Percentiles rank a stretch among this genome's conserved stretches.
Conservation (phyloP, 202 grass and related monocot genomes). For the Schoenoplectus triqueter region DNA sequence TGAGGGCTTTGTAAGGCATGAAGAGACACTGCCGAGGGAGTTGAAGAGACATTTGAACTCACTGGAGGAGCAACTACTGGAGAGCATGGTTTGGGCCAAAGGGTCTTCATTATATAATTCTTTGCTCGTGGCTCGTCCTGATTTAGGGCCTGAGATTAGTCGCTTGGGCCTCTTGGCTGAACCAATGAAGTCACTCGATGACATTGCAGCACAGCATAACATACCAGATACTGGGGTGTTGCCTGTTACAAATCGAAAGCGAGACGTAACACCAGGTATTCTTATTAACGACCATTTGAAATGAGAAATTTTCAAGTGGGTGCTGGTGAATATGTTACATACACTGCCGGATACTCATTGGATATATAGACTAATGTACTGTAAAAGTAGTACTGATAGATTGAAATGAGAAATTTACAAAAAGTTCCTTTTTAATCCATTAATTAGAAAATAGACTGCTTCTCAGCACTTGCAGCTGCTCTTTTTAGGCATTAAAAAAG, state of each 20-base stretch:
- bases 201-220: constrained; percentile 63
- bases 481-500: neutral
- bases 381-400: neutral
- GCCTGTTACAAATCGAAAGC: constrained; percentile 54
- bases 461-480: neutral
- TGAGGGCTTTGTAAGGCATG: constrained; percentile 85
- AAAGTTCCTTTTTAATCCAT: neutral
- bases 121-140: constrained; percentile 69
- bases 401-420: constrained; percentile 4
- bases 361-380: constrained; percentile 27
- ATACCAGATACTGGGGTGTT: constrained; percentile 53
- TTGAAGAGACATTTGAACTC: constrained; percentile 94
- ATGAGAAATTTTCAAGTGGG: no score
- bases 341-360: neutral
- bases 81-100: constrained; percentile 87
- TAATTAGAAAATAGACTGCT: neutral
- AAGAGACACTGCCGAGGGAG: constrained; percentile 91
- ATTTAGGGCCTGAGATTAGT: constrained; percentile 65
- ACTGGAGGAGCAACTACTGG: constrained; percentile 88
- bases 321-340: neutral
- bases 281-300: neutral
- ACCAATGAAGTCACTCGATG: constrained; percentile 89
- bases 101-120: constrained; percentile 95
- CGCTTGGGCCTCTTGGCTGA: constrained; percentile 76
- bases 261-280: constrained; percentile 60